A percentile compares a stretch with the other conserved stretches of the same genome.
phyloP scores from a whole-genome alignment of 441 rosid genomes.

The Capsella rubella region DNA sequence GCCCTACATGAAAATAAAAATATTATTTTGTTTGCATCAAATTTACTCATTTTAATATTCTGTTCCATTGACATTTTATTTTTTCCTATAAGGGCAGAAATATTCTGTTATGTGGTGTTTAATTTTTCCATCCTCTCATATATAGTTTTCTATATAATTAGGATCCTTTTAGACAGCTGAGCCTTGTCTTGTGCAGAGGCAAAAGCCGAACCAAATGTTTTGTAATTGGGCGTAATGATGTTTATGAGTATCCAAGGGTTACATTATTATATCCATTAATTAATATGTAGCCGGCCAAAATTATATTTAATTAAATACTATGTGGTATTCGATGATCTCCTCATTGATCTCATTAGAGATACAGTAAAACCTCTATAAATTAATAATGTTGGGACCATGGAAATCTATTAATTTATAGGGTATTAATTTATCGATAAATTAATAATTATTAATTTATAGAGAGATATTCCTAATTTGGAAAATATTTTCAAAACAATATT shows the following conservation, averaged over 20 bases:
- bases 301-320: background rate
- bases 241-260: constrained; percentile 41
- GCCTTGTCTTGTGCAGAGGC: constrained; percentile 28
- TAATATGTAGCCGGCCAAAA: constrained; percentile 19
- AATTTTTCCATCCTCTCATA: background rate
- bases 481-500: too few relatives aligned
- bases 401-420: too few relatives aligned
- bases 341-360: background rate
- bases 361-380: too few relatives aligned
- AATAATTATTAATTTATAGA: too few relatives aligned
- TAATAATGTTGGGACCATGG: too few relatives aligned
- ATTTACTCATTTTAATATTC: constrained; percentile 18
- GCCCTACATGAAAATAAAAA: constrained; percentile 19
- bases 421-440: too few relatives aligned
- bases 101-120: constrained; percentile 1
- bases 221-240: constrained; percentile 34
- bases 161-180: constrained; percentile 27
- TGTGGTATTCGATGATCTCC: constrained; percentile 8
- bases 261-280: constrained; percentile 5
- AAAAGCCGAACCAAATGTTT: constrained; percentile 30
- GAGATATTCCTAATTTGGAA: too few relatives aligned
- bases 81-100: constrained; percentile 22
- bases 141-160: constrained; percentile 11
- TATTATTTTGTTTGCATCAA: constrained; percentile 2
- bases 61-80: constrained; percentile 26